These are phyloP conservation scores for Puccinia triticina DNA, from an alignment of 1,284 basidiomycete species.

Conservation along the genomic window DNA sequence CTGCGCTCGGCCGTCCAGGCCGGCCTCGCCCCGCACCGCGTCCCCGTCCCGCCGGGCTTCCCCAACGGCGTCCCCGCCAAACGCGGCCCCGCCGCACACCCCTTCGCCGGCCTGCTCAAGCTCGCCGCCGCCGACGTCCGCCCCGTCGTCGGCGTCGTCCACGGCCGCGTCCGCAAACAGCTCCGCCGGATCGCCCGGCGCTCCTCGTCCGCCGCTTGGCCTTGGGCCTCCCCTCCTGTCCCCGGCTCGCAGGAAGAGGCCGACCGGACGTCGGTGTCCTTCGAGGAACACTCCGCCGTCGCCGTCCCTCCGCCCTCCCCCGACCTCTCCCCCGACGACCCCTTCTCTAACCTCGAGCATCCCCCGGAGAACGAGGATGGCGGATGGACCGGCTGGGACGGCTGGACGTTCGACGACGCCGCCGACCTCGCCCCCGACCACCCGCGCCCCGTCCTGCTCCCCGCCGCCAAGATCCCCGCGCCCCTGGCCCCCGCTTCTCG, in stretches of 20 bases:
- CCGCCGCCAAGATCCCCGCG: background rate
- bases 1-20: slow-evolving; percentile 48
- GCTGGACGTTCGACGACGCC: slow-evolving; percentile 48
- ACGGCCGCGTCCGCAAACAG: slow-evolving; percentile 31
- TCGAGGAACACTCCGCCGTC: slow-evolving; percentile 39
- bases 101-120: background rate
- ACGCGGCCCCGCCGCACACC: background rate
- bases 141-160: slow-evolving; percentile 34
- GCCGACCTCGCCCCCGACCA: background rate
- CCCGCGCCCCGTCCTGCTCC: background rate
- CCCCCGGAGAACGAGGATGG: background rate
- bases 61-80: slow-evolving; percentile 43
- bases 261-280: slow-evolving; percentile 42
- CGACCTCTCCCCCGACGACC: slow-evolving; percentile 23
- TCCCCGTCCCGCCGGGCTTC: slow-evolving; percentile 25
- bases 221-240: background rate
- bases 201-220: background rate
- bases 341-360: background rate
- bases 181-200: slow-evolving; percentile 8
- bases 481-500: background rate
- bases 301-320: slow-evolving; percentile 3
- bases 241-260: slow-evolving; percentile 12
- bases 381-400: slow-evolving; percentile 19
- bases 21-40: background rate
- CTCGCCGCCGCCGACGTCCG: slow-evolving; percentile 14